Evolutionary conservation across 306 rosid species (phyloP).

Genomic region (Acacia crassicarpa): DNA sequence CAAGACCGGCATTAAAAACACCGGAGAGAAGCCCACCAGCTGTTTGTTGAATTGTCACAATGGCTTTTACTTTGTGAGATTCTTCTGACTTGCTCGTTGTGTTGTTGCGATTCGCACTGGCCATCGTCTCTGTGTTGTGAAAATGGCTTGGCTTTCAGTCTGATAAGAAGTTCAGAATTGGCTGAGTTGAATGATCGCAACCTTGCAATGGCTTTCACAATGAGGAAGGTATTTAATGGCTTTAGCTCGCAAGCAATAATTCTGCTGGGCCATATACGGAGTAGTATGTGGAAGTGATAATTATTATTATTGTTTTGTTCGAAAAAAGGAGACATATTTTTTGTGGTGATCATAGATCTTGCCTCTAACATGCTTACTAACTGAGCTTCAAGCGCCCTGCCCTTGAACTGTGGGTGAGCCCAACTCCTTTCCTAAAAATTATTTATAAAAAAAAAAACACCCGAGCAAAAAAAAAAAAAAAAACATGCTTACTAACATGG

Average conservation of each 20-base stretch:
- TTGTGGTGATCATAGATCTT: background rate
- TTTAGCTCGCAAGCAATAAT: background rate
- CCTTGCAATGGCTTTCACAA: background rate
- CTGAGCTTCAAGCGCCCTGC: too few species aligned
- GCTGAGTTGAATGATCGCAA: background rate
- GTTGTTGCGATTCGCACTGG: background rate
- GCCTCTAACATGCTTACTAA: background rate
- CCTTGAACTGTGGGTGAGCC: too few species aligned
- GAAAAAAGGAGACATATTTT: too few species aligned
- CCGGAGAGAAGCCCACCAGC: background rate
- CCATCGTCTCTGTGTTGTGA: background rate
- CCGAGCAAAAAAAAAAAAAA: too few species aligned
- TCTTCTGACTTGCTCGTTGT: background rate
- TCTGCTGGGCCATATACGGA: background rate
- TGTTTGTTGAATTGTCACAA: conserved; percentile 26
- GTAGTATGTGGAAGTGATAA: too few species aligned
- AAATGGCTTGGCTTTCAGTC: background rate
- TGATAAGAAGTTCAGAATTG: background rate
- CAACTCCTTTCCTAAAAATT: too few species aligned
- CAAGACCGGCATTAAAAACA: conserved; percentile 15
- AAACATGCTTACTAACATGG: background rate
- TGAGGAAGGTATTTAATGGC: background rate
- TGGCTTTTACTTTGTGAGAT: conserved; percentile 27
- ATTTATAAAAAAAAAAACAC: too few species aligned
- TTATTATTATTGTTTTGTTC: background rate